phyloP scores from a whole-genome alignment of 257 asterid species.

The Capsicum rhomboideum region DNA sequence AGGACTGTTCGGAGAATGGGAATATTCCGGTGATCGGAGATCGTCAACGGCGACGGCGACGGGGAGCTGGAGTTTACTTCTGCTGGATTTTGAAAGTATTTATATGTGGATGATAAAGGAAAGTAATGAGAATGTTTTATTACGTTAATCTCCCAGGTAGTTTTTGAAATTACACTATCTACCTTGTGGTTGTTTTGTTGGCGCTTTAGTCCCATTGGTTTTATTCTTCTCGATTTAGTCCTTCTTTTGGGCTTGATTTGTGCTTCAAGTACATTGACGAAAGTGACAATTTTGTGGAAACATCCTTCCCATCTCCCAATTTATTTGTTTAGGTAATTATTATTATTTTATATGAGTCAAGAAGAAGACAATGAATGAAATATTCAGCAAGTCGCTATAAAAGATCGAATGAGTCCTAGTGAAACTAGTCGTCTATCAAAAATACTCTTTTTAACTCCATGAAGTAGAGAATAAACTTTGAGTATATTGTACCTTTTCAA shows the following conservation, averaged over 20 bases:
- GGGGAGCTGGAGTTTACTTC: neutral
- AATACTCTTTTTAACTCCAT: rapidly evolving
- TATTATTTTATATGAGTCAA: no score
- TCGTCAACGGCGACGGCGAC: neutral
- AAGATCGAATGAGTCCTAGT: no score
- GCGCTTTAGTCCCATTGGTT: neutral
- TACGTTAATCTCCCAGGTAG: neutral
- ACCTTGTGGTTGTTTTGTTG: neutral
- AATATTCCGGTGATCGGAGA: neutral
- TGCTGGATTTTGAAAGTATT: neutral
- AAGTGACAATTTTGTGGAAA: neutral
- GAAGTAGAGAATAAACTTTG: rapidly evolving
- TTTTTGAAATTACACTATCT: neutral
- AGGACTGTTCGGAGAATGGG: neutral
- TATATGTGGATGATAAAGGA: neutral
- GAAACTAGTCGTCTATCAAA: rapidly evolving
- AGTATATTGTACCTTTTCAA: no score
- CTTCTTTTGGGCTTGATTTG: neutral
- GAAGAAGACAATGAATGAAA: no score
- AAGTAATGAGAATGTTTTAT: neutral
- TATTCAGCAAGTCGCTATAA: no score
- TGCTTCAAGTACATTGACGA: no score
- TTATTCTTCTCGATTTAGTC: no score
- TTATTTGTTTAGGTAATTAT: no score
- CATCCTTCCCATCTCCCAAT: neutral